Evolutionary conservation across 192 early-diverging fungal genomes (phyloP).

Genomic region (Radiomyces spectabilis): DNA sequence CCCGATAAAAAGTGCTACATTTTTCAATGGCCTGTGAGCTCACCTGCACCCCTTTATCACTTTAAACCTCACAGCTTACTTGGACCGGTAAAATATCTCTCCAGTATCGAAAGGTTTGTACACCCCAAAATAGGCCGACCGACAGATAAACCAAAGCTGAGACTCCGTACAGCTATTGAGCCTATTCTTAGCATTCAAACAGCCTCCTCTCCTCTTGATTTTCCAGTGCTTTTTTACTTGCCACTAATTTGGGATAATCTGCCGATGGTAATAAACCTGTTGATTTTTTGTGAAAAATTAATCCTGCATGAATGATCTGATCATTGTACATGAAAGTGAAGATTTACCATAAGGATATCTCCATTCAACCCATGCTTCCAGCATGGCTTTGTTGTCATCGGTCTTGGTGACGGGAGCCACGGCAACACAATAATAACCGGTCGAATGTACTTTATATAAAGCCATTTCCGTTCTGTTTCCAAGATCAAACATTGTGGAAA

Average conservation of each 20-base stretch:
- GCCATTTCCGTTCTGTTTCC: constrained; percentile 36
- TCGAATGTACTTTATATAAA: constrained; percentile 57
- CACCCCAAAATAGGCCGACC: constrained; percentile 72
- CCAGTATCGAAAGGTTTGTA: constrained; percentile 73
- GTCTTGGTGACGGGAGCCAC: constrained; percentile 26
- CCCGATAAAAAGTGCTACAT: constrained; percentile 76
- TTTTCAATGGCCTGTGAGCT: too few species aligned
- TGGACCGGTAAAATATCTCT: constrained; percentile 86
- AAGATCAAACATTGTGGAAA: constrained; percentile 21
- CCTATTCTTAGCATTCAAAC: too few species aligned
- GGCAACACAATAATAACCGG: constrained; percentile 82
- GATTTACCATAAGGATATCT: constrained; percentile 78
- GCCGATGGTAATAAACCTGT: constrained; percentile 75
- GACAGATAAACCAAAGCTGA: constrained; percentile 65
- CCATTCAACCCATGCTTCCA: constrained; percentile 52
- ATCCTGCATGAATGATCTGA: too few species aligned
- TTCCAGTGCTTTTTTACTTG: too few species aligned
- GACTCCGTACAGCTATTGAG: constrained; percentile 76
- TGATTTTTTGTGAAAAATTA: too few species aligned
- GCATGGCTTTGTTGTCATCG: constrained; percentile 13
- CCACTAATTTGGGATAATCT: constrained; percentile 83
- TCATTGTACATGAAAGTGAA: too few species aligned
- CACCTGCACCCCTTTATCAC: too few species aligned
- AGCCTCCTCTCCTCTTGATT: too few species aligned
- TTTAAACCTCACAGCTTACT: constrained; percentile 5